Base-by-base conservation (phyloP, 2,329 filamentous ascomycete genomes). In the Venturia asperata region DNA sequence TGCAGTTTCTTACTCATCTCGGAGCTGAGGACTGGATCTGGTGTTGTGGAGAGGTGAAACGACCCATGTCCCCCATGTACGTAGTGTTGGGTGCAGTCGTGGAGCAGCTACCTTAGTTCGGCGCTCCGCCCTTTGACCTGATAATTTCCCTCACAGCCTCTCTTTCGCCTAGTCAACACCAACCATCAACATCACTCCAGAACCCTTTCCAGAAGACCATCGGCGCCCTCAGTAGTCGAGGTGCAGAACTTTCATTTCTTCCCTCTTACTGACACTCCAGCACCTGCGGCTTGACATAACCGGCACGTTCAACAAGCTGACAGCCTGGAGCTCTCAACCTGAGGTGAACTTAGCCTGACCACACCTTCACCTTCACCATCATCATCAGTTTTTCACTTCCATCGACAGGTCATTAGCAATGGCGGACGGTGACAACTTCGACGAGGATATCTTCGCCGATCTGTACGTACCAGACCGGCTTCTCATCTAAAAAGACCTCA, bases 381-480 rank as follows among this genome's bases (percentile, higher is more conserved):
- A n/a, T 37, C 52, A 58, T 58, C 52, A n/a, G 7, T 11, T 58
- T 15, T 27, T n/a, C 15, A 58, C 52, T 6, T 58, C 30, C 52
- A 55, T 47, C 62, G n/a, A 37, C 27, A 1, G 1, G 11, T n/a
- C 21, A 49, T 5, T 27, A 61, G 39, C 42, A 71, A 94, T 93
- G 90, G 86, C 90, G 61, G 91, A 94, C 72, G 81, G 84, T 64
- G 90, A 92, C 73, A 90, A 90, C 70, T 87, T 91, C 70, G 92
- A 96, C 71, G 92, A 96, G 73, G 92, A 96, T 83, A 89, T 96
- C 78, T 96, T 96, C 77, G 92, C 92, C 72, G 92, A 96, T 79
- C 85, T 96, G 92, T 96, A 81, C 79, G 91, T 83, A 15, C 45
- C 21, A 61, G 89, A 45, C 21, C 9, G 6, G n/a, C 5, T 34